Percentiles rank a stretch among this genome's conserved stretches.
phyloP scores from a whole-genome alignment of 177 flowering plant genomes.

The Vitis hybrid region DNA sequence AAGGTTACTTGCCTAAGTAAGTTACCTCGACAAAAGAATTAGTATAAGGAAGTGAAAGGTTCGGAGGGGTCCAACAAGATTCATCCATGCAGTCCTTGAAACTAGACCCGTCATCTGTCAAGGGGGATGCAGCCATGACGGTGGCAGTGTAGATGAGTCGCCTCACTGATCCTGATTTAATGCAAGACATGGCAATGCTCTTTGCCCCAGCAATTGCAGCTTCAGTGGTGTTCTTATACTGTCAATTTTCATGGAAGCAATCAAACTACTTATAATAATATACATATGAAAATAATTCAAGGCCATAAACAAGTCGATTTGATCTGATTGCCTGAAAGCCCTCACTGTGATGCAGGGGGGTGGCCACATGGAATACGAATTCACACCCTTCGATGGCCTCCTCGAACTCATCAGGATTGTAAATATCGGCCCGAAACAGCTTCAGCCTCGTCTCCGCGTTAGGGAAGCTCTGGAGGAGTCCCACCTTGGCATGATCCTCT shows the following conservation, averaged over 20 bases:
- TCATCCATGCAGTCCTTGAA: conserved; percentile 27
- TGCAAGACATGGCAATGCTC: conserved; percentile 15
- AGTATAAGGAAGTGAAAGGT: conserved; percentile 10
- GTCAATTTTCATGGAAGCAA: not conserved
- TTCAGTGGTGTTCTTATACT: conserved; percentile 21
- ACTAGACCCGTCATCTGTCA: conserved; percentile 24
- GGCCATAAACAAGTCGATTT: no score
- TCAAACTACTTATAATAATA: no score
- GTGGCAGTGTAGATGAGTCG: conserved; percentile 32
- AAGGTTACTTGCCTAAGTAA: no score
- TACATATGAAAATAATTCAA: no score
- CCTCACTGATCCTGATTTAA: conserved; percentile 21
- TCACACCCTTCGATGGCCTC: conserved; percentile 46
- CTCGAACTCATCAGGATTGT: conserved; percentile 41
- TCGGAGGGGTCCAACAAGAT: conserved; percentile 29
- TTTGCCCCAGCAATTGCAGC: conserved; percentile 18
- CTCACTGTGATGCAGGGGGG: conserved; percentile 23
- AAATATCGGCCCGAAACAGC: conserved; percentile 54
- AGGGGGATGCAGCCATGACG: conserved; percentile 17
- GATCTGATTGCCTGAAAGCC: conserved; percentile 12
- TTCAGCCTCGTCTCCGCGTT: conserved; percentile 31
- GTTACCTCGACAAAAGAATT: conserved; percentile 3
- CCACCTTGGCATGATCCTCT: conserved; percentile 46
- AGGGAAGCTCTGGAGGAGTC: conserved; percentile 35
- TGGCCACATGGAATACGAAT: conserved; percentile 41